Evolutionary conservation across 169 alveolate species (phyloP), one percentile per base, ranked within the genome.

Genomic region (Eimeria necatrix): DNA sequence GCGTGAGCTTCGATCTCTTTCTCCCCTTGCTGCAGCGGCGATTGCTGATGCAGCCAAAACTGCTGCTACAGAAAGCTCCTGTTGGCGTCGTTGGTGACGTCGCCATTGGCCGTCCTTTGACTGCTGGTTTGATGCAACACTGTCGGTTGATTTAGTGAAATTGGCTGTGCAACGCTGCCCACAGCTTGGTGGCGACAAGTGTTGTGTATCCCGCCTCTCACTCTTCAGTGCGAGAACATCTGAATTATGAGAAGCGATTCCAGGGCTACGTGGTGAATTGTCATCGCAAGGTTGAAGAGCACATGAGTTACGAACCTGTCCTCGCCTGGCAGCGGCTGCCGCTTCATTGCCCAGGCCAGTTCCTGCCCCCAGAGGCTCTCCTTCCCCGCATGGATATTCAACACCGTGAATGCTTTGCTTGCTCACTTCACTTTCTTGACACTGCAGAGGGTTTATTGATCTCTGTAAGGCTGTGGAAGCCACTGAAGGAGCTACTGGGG

Each of bases 31-130:
- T 14, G 91, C 91, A 10, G 91, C 91, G 24, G 91, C 76, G 16
- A 84, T 84, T 49, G 91, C 91, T 22, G 91, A 84, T 59, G 91
- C 91, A 84, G 91, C 91, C 59, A 84, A 41, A 24, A 84, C 76
- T 16, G 91, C 91, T 4, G 91, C 91, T 22, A 84, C 91, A 16
- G 91, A 84, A 68, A 84, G 73, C 48, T 84, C 91, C 48, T 84
- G 91, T 18, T 84, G 91, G 48, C 91, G 91, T 12, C 76, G 91
- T 41, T 84, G 91, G 60, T 84, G 91, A 4, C 91, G 91, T 56
- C 56, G 91, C 56, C 91, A 56, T 24, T 84, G 53, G 4, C 56
- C 78, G 6, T 84, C 91, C 76, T 24, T 84, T n/a, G 78, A 16
- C 41, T 53, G 9, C 64, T 2, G 24, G n/a, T 48, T 48, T 59